phyloP scores from a whole-genome alignment of 2,329 filamentous ascomycete genomes.

The Diaporthe ilicicola region DNA sequence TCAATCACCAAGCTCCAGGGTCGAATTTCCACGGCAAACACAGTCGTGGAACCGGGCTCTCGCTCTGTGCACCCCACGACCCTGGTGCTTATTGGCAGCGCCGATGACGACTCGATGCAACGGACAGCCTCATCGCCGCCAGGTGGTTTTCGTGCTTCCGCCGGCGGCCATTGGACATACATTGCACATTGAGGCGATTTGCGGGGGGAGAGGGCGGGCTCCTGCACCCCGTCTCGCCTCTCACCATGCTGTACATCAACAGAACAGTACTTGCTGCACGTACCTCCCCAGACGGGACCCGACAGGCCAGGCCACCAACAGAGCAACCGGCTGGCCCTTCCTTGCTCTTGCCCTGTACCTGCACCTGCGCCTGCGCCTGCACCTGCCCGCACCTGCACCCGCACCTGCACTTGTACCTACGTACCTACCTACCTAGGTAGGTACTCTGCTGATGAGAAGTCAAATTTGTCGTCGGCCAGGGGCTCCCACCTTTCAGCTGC shows the following conservation, averaged over 20 bases:
- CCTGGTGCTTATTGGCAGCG: not conserved
- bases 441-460: not conserved
- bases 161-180: too few species aligned
- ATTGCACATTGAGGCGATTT: not conserved
- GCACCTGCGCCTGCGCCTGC: slow-evolving; percentile 14
- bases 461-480: not conserved
- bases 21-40: not conserved
- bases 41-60: too few species aligned
- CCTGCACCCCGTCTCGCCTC: not conserved
- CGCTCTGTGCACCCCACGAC: too few species aligned
- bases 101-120: slow-evolving; percentile 3
- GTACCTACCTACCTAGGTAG: too few species aligned
- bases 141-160: not conserved
- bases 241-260: not conserved
- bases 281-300: not conserved
- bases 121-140: slow-evolving; percentile 12
- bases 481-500: slow-evolving; percentile 3
- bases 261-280: not conserved
- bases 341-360: not conserved
- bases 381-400: too few species aligned
- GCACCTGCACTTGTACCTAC: too few species aligned
- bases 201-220: not conserved
- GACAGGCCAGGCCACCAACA: too few species aligned
- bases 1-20: not conserved
- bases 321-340: not conserved